phyloP scores from a whole-genome alignment of 2,329 filamentous ascomycete genomes.

The Mycosphaerella sp. region DNA sequence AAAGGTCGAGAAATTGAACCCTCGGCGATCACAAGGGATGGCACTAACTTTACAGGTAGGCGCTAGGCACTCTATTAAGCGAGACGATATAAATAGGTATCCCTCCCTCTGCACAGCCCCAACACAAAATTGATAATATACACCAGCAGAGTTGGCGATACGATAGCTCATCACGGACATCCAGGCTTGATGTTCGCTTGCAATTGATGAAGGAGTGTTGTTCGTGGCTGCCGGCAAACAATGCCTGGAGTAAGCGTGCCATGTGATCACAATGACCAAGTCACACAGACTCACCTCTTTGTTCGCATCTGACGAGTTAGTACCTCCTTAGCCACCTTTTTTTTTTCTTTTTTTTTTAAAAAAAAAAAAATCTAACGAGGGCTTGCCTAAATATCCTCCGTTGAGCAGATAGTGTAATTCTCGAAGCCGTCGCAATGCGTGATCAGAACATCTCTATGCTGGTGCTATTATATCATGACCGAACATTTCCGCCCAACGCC shows the following conservation, averaged over 20 bases:
- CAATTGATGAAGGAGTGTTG: not conserved
- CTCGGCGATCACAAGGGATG: constrained; percentile 2
- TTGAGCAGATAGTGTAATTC: not conserved
- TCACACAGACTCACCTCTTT: not conserved
- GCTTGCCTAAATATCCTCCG: too few relatives aligned
- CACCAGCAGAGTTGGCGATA: not conserved
- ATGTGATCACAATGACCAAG: not conserved
- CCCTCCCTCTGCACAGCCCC: not conserved
- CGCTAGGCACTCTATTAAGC: not conserved
- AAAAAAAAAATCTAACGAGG: too few relatives aligned
- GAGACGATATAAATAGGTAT: not conserved
- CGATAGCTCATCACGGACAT: not conserved
- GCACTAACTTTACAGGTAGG: too few relatives aligned
- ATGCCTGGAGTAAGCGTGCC: not conserved
- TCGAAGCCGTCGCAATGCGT: not conserved
- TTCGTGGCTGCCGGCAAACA: not conserved
- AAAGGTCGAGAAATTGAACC: constrained; percentile 2
- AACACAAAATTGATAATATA: not conserved
- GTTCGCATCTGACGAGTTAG: not conserved
- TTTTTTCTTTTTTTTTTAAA: too few relatives aligned
- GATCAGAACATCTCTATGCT: constrained; percentile 1
- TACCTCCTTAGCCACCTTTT: too few relatives aligned
- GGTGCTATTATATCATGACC: constrained; percentile 3
- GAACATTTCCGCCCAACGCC: constrained; percentile 1
- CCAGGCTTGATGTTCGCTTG: not conserved